Percentiles rank a stretch among this genome's conserved stretches.
These are phyloP conservation scores for Durusdinium trenchii DNA, from an alignment of 73 alveolate species.

Conservation along the genomic window DNA sequence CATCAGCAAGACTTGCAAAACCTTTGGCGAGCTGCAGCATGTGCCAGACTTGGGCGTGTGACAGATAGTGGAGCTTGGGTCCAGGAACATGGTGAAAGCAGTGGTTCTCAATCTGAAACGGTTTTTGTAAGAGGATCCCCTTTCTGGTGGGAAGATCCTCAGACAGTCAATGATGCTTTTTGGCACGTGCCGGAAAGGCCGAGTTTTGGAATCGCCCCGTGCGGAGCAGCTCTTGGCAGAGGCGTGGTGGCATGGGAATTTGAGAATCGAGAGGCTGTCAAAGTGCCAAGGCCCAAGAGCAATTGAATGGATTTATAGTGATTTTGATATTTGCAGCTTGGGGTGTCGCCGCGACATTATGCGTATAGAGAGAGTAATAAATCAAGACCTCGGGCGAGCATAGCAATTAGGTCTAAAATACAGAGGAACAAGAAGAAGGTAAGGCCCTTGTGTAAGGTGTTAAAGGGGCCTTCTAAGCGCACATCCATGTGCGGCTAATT, in stretches of 20 bases:
- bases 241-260: neutral
- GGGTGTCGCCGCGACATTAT: no score
- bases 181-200: neutral
- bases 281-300: neutral
- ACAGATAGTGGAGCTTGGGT: no score
- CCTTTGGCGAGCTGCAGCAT: conserved; percentile 80
- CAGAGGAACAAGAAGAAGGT: no score
- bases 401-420: no score
- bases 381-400: no score
- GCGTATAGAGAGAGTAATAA: no score
- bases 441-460: no score
- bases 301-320: neutral
- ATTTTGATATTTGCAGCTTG: neutral
- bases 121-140: neutral
- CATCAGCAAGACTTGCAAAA: conserved; percentile 74
- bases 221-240: conserved; percentile 11
- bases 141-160: neutral
- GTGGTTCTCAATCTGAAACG: neutral
- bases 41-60: conserved; percentile 37
- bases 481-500: no score
- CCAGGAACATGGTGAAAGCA: no score
- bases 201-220: conserved; percentile 5
- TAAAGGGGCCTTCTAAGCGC: no score
- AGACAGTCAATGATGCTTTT: neutral
- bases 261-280: neutral